Percentiles rank a stretch among this genome's conserved stretches.
Evolutionary conservation across 1,284 basidiomycete species (phyloP).

Genomic region (Puccinia horiana): DNA sequence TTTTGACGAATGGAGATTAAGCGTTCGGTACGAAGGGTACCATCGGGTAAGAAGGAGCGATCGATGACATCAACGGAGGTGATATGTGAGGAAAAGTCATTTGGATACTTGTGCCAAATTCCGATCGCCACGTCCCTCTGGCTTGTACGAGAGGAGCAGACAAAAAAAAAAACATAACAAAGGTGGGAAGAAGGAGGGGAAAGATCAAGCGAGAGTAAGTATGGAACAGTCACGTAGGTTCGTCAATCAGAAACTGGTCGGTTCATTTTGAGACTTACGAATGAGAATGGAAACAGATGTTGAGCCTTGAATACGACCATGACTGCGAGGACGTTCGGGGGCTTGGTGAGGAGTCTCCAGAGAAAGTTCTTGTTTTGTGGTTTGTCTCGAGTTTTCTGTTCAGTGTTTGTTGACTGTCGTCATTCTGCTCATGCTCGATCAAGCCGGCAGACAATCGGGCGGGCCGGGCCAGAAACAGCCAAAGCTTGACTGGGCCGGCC

Average conservation of each 20-base stretch:
- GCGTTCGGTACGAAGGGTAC: constrained; percentile 40
- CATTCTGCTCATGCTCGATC: too few relatives aligned
- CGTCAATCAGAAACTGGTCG: background rate
- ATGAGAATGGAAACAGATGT: constrained; percentile 43
- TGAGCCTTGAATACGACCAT: constrained; percentile 34
- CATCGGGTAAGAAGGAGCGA: constrained; percentile 35
- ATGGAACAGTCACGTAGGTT: background rate
- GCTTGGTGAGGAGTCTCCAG: too few relatives aligned
- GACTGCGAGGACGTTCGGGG: too few relatives aligned
- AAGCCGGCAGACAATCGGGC: too few relatives aligned
- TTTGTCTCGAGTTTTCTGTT: too few relatives aligned
- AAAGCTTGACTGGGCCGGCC: too few relatives aligned
- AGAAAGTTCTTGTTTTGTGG: too few relatives aligned
- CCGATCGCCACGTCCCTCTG: constrained; percentile 38
- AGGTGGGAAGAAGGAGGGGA: background rate
- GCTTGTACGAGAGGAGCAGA: constrained; percentile 21
- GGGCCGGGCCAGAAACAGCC: too few relatives aligned
- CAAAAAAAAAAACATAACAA: background rate
- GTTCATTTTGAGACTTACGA: constrained; percentile 27
- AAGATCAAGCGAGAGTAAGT: constrained; percentile 10
- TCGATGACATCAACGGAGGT: constrained; percentile 39
- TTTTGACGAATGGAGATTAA: constrained; percentile 41
- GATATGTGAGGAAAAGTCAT: constrained; percentile 29
- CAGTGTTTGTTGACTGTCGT: too few relatives aligned
- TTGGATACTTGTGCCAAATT: constrained; percentile 49